These are phyloP conservation scores for Pichia sp. DNA, from an alignment of 1,139 yeast species.

Conservation along the genomic window DNA sequence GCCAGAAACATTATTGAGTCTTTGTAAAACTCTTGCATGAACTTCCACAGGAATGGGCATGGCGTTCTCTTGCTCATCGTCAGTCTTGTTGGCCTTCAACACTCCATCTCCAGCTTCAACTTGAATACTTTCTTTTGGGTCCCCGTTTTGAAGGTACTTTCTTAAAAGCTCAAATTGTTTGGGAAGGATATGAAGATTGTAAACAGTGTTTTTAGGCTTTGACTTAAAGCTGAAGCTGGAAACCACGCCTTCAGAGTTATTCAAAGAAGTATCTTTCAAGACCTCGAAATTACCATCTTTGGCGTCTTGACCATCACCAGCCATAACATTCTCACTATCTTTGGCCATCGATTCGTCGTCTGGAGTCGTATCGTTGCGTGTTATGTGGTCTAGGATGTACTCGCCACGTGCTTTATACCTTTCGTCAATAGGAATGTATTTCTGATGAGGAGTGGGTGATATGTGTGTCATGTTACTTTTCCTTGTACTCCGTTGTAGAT, in stretches of 20 bases:
- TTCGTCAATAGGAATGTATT: slow-evolving; percentile 26
- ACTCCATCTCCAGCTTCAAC: not conserved
- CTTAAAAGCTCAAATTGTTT: slow-evolving; percentile 13
- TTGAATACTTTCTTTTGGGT: not conserved
- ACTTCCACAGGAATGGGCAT: slow-evolving; percentile 18
- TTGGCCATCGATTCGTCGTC: not conserved
- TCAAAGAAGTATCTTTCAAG: not conserved
- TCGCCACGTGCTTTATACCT: slow-evolving; percentile 24
- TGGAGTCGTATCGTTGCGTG: not conserved
- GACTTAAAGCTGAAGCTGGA: slow-evolving; percentile 9
- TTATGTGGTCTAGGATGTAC: slow-evolving; percentile 10
- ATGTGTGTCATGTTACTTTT: slow-evolving; percentile 32
- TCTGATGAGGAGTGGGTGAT: slow-evolving; percentile 31
- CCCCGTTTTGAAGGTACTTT: slow-evolving; percentile 5
- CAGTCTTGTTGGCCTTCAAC: not conserved
- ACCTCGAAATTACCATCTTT: not conserved
- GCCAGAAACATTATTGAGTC: not conserved
- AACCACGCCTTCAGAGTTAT: not conserved
- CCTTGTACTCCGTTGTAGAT: slow-evolving; percentile 53
- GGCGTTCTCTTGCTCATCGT: not conserved
- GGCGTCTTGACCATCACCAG: not conserved
- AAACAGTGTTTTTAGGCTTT: slow-evolving; percentile 11
- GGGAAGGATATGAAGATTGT: slow-evolving; percentile 14
- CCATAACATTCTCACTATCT: not conserved
- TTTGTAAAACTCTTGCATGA: slow-evolving; percentile 10